Evolutionary conservation across 345 rosid species (phyloP), one percentile per base, ranked within the genome.

Genomic region (Tarenaya hassleriana): DNA sequence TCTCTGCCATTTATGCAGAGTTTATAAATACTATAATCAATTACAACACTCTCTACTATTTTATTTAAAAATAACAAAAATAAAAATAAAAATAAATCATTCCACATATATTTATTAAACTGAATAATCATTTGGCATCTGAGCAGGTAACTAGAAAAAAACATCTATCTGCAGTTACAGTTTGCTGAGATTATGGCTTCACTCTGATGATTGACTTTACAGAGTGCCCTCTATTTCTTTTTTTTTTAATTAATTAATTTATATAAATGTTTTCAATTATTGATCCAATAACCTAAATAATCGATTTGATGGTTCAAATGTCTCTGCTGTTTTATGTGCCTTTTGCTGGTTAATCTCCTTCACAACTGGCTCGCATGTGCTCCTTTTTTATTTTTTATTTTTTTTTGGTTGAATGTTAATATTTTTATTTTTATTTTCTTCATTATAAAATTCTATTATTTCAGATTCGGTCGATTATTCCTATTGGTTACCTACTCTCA

Each of bases 1-100:
- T 66, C 38, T 50, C 50, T 60, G 63, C 57, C 38, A 33, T 33
- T n/a, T 47, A 17, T 16, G 62, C 64, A 66, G 70, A 51, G 64
- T 39, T 51, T 39, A 56, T 34, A 16, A 16, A 42, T 16, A 16
- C 27, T 14, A 33, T 37, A 48, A 34, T 40, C 8, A 44, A 49
- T 56, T 64, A 57, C 53, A 64, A 56, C 69, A 42, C 57, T 16
- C 57, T 17, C 50, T 1, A 43, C 53, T 64, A 43, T 58, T 57
- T 50, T 41, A 11, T 52, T 29, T n/a, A n/a, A n/a, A 24, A 24
- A 24, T 24, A 24, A 2, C 5, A 24, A 2, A 24, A 24, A 24
- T 24, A 5, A 24, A 2, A 24, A 24, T 5, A 24, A 24, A 5
- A 24, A 5, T 2, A 24, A 24, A 24, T 24, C 2, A n/a, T 41